These are phyloP conservation scores for Boletus pseudopeckii DNA, from an alignment of 768 basidiomycete genomes.

Conservation along the genomic window DNA sequence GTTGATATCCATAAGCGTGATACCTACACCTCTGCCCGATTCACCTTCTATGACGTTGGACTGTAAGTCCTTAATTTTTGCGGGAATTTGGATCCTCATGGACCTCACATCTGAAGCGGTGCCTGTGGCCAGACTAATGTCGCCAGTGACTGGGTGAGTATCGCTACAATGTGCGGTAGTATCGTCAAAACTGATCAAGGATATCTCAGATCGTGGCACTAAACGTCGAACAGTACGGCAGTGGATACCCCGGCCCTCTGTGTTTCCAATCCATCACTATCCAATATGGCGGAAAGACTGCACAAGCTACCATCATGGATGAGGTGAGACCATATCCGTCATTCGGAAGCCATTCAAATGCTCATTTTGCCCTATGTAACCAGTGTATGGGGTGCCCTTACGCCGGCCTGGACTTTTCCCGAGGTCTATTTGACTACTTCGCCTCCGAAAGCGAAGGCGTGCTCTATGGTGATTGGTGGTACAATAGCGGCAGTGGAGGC, in stretches of 20 bases:
- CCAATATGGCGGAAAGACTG: constrained; percentile 55
- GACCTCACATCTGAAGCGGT: constrained; percentile 38
- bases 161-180: neutral
- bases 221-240: constrained; percentile 52
- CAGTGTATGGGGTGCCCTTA: constrained; percentile 67
- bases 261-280: constrained; percentile 65
- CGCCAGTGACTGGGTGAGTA: constrained; percentile 43
- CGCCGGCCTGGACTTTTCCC: constrained; percentile 65
- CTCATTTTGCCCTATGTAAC: neutral
- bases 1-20: constrained; percentile 40
- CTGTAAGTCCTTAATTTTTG: constrained; percentile 33
- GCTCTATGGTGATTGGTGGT: constrained; percentile 61
- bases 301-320: constrained; percentile 59
- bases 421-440: constrained; percentile 65
- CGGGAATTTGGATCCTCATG: constrained; percentile 6
- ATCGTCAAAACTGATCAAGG: constrained; percentile 1
- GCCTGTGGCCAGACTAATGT: constrained; percentile 48
- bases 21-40: constrained; percentile 35
- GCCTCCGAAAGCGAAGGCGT: constrained; percentile 47
- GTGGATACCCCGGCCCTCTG: constrained; percentile 58
- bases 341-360: neutral
- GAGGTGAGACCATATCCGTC: constrained; percentile 37
- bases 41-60: constrained; percentile 57
- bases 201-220: constrained; percentile 50
- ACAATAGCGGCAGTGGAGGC: constrained; percentile 36